These are phyloP conservation scores for Sporothrix dimorphospora DNA, from an alignment of 2,329 filamentous ascomycete species.

Conservation along the genomic window DNA sequence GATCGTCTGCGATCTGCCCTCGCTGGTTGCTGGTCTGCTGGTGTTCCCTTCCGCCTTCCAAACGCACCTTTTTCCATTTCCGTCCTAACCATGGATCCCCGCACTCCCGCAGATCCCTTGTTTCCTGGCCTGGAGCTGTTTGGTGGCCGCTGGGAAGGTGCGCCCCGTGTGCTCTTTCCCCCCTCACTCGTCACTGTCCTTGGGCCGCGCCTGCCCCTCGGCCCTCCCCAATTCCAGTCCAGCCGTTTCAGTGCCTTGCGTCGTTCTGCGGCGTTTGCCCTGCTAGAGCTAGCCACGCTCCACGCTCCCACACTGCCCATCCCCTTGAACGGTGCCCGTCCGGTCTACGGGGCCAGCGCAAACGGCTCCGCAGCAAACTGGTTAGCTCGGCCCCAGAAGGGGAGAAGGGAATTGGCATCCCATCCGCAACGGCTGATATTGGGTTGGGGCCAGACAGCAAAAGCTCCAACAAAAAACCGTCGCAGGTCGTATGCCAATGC, in stretches of 20 bases:
- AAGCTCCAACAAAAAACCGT: not conserved
- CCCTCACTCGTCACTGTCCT: not conserved
- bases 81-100: slow-evolving; percentile 20
- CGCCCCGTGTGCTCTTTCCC: not conserved
- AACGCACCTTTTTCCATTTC: slow-evolving; percentile 20
- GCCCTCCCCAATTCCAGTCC: not conserved
- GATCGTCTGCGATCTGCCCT: not conserved
- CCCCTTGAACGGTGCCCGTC: not conserved
- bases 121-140: slow-evolving; percentile 6
- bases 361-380: slow-evolving; percentile 28
- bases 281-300: no score
- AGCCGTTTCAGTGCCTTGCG: not conserved
- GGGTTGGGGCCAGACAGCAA: not conserved
- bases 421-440: slow-evolving; percentile 21
- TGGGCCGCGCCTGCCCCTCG: not conserved
- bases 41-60: slow-evolving; percentile 12
- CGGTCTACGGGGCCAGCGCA: slow-evolving; percentile 8
- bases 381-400: slow-evolving; percentile 20
- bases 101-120: slow-evolving; percentile 24
- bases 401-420: not conserved
- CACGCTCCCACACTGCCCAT: not conserved
- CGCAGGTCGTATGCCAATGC: not conserved
- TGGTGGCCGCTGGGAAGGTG: not conserved
- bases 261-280: not conserved
- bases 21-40: not conserved